phyloP scores from a whole-genome alignment of 163 green algal species.

The Trebouxiophyceae sp. region DNA sequence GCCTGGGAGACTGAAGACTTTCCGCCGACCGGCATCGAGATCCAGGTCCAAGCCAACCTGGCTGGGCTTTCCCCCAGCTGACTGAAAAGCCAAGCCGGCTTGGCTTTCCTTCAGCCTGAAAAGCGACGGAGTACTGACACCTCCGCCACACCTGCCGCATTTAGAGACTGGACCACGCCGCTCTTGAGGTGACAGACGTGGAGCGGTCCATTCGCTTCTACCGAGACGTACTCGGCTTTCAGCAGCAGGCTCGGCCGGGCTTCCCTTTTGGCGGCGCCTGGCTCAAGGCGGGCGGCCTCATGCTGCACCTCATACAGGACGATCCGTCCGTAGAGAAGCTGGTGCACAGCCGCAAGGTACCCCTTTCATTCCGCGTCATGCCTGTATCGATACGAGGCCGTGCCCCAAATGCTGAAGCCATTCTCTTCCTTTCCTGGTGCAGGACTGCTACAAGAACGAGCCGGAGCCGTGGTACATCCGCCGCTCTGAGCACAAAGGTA shows the following conservation, averaged over 20 bases:
- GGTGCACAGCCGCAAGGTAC: no score
- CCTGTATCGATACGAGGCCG: not conserved
- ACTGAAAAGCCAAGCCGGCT: no score
- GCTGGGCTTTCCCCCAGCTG: no score
- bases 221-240: conserved; percentile 12
- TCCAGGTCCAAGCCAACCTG: no score
- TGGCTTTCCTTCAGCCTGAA: no score
- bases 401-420: not conserved
- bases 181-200: conserved; percentile 6
- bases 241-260: conserved; percentile 2
- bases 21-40: no score
- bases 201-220: conserved; percentile 12
- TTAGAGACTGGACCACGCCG: conserved; percentile 4
- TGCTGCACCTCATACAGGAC: conserved; percentile 20
- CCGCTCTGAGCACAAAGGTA: conserved; percentile 8
- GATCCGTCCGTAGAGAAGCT: conserved; percentile 13
- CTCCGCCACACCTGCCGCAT: not conserved
- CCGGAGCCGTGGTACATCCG: conserved; percentile 19
- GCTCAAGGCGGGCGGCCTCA: conserved; percentile 13
- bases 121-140: not conserved
- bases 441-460: conserved; percentile 2
- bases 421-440: not conserved
- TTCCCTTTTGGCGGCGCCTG: conserved; percentile 22
- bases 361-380: no score
- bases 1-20: no score